These are phyloP conservation scores for Coemansia sp. DNA, from an alignment of 192 early-diverging fungal genomes.

Conservation along the genomic window DNA sequence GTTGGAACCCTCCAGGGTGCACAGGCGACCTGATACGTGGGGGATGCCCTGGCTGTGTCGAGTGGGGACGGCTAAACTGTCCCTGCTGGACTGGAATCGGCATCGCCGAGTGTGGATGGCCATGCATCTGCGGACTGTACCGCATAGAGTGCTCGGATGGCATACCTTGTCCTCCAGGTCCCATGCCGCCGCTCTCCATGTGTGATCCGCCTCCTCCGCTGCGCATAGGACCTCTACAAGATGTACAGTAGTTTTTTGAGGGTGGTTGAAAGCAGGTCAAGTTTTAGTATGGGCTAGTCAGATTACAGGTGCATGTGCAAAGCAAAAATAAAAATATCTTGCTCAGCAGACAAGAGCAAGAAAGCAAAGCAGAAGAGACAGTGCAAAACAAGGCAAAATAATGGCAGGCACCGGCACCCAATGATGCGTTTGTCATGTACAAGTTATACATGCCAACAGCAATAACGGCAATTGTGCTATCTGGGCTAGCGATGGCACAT, in stretches of 20 bases:
- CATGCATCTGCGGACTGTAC: slow-evolving; percentile 11
- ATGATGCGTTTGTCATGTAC: no score
- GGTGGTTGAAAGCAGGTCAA: no score
- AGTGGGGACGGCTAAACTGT: slow-evolving; percentile 4
- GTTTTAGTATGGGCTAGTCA: no score
- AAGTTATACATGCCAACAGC: no score
- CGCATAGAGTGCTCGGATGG: slow-evolving; percentile 7
- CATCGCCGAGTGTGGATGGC: slow-evolving; percentile 25
- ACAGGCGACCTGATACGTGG: slow-evolving; percentile 12
- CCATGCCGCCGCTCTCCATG: slow-evolving; percentile 8
- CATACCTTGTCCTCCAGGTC: slow-evolving; percentile 2
- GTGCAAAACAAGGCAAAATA: no score
- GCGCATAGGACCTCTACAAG: slow-evolving; percentile 23
- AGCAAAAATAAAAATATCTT: no score
- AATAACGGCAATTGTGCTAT: no score
- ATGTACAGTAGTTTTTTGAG: neutral
- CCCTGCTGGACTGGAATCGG: slow-evolving; percentile 16
- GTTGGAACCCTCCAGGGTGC: neutral
- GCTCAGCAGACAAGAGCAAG: no score
- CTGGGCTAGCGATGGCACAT: no score
- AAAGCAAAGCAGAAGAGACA: no score
- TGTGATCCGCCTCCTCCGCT: slow-evolving; percentile 9
- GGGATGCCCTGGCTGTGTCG: slow-evolving; percentile 1
- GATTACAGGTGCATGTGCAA: no score
- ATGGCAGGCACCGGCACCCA: no score